phyloP scores from a whole-genome alignment of 129 eudicot genomes.

The Gnaphalium uliginosum region DNA sequence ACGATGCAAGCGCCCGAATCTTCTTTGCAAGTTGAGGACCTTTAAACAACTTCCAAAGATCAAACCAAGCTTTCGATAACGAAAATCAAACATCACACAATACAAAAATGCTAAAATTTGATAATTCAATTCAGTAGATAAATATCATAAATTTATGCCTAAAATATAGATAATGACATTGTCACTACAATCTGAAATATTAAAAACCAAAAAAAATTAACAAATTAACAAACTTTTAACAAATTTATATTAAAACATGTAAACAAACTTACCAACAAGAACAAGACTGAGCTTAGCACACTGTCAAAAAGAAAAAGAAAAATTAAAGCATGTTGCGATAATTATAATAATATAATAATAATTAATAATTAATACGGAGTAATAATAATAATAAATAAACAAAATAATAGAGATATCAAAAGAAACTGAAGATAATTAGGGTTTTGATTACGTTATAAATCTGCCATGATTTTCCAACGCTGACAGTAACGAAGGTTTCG shows the following conservation, averaged over 20 bases:
- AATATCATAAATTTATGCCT: background rate
- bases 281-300: constrained; percentile 95
- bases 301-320: constrained; percentile 42
- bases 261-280: constrained; percentile 70
- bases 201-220: background rate
- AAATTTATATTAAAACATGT: background rate
- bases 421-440: background rate
- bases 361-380: too few species aligned
- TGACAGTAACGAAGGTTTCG: constrained; percentile 98
- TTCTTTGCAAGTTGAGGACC: constrained; percentile 96
- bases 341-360: too few species aligned
- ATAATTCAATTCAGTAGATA: constrained; percentile 4
- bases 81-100: background rate
- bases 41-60: constrained; percentile 27
- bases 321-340: constrained; percentile 15
- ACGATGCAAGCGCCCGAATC: constrained; percentile 91
- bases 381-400: background rate
- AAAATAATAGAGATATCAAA: background rate
- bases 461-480: constrained; percentile 96
- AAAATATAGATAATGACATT: background rate
- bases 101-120: background rate
- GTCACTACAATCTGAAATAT: background rate
- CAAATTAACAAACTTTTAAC: background rate
- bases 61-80: background rate
- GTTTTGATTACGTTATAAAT: constrained; percentile 66